Evolutionary conservation across 495 filamentous ascomycete genomes (phyloP), one percentile per base, ranked within the genome.

Genomic region (Hypoxylon lienhwacheense): DNA sequence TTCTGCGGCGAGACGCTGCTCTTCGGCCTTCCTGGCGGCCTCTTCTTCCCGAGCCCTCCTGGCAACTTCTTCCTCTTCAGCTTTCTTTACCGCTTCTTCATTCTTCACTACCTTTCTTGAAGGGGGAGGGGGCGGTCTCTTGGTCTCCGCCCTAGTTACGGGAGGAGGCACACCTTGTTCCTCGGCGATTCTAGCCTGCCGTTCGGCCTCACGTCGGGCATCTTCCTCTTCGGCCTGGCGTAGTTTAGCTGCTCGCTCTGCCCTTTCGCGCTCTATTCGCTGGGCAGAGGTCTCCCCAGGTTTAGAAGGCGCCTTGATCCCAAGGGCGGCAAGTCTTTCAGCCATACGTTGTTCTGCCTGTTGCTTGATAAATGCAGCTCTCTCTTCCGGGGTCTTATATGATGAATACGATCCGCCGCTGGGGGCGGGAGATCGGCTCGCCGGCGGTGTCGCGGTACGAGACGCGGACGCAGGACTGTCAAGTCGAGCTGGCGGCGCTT

Each of bases 271-370:
- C 62, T 97, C 95, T 48, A 86, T 81, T 34, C 91, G 82, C 72
- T 97, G 91, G 43, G 85, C 78, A 1, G 90, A 72, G 19, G 85
- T 87, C 71, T 99, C 93, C 2, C 83, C 81, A 14, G 81, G 70
- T 52, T 82, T 87, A 2, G 81, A 73, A 21, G 88, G 83, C 20
- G 91, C 82, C 64, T 90, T 93, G 59, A 99, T 81, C 12, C 93
- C 93, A 47, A 96, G 81, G 36, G 92, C 93, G 34, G 95, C 95
- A 56, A 99, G 83, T 40, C 93, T 84, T 68, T 97, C 95, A n/a
- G 92, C 91, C 87, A 99, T 97, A 35, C 91, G 87, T 66, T 90
- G 89, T 69, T 97, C 91, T 8, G 95, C 95, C 67, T 96, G 91
- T 68, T 97, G 90, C 67, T 93, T 93, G 57, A 97, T 95, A 68